Percentiles rank a stretch among this genome's conserved stretches.
Evolutionary conservation across 1,284 basidiomycete species (phyloP).

Genomic region (Pseudozyma thailandica): DNA sequence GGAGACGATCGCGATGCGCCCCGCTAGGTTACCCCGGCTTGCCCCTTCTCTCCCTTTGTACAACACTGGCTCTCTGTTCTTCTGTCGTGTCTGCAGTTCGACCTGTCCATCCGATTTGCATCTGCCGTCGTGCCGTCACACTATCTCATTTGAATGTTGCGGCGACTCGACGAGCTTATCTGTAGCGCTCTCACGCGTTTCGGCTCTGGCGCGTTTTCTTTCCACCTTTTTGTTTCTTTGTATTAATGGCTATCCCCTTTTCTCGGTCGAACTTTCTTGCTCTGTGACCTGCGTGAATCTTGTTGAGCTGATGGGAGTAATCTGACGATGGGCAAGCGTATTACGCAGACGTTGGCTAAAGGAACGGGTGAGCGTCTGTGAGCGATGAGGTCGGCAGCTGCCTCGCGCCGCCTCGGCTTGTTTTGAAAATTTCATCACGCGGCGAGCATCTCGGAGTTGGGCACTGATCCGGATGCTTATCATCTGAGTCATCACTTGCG

Average conservation of each 20-base stretch:
- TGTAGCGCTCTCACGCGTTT: constrained; percentile 11
- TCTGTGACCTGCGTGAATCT: not conserved
- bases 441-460: constrained; percentile 13
- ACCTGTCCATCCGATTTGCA: constrained; percentile 5
- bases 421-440: constrained; percentile 23
- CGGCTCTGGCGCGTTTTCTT: constrained; percentile 19
- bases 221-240: constrained; percentile 42
- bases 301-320: not conserved
- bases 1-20: constrained; percentile 3
- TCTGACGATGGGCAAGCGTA: no score
- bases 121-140: not conserved
- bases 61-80: constrained; percentile 41
- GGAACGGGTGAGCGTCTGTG: not conserved
- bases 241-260: constrained; percentile 51
- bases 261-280: constrained; percentile 13
- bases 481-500: not conserved
- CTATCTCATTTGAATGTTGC: not conserved
- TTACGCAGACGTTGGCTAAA: no score
- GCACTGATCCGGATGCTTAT: not conserved
- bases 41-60: constrained; percentile 27
- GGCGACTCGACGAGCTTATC: not conserved
- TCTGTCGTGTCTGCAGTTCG: constrained; percentile 34
- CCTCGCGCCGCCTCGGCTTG: constrained; percentile 5
- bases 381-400: not conserved
- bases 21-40: constrained; percentile 25